These are phyloP conservation scores for Haematococcus sp. DNA, from an alignment of 139 green algal genomes.

Conservation along the genomic window DNA sequence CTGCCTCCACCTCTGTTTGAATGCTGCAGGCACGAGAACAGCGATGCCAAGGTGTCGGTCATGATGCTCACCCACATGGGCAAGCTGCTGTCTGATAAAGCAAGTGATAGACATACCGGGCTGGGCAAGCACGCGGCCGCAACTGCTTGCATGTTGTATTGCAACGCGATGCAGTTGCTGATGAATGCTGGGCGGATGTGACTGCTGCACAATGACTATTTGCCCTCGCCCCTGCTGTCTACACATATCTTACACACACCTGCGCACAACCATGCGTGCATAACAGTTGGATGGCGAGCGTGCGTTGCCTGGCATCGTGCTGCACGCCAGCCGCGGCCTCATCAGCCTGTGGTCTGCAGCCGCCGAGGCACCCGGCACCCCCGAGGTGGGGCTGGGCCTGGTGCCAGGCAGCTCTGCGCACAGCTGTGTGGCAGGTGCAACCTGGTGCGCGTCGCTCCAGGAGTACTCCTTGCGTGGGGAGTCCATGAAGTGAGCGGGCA, in stretches of 20 bases:
- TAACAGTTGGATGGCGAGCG: background rate
- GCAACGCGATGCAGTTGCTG: too few species aligned
- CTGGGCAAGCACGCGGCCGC: background rate
- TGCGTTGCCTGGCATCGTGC: background rate
- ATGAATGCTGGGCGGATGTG: too few species aligned
- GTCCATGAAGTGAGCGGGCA: slow-evolving; percentile 7
- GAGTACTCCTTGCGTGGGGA: slow-evolving; percentile 30
- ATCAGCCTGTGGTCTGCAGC: slow-evolving; percentile 24
- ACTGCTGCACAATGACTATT: too few species aligned
- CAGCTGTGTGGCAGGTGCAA: too few species aligned
- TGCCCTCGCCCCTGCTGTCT: too few species aligned
- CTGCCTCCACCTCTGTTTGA: too few species aligned
- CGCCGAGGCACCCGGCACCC: background rate
- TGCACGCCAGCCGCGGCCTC: slow-evolving; percentile 16
- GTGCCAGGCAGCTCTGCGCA: slow-evolving; percentile 2
- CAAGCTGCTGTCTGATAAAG: slow-evolving; percentile 7
- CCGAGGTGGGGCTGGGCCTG: slow-evolving; percentile 8
- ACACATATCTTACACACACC: too few species aligned
- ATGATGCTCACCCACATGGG: background rate
- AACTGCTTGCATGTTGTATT: too few species aligned
- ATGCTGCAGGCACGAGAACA: too few species aligned
- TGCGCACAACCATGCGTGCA: too few species aligned
- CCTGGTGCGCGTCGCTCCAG: slow-evolving; percentile 10
- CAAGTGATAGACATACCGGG: background rate
- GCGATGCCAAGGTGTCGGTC: slow-evolving; percentile 8